These are phyloP conservation scores for Ustilago shanxiensis DNA, from an alignment of 1,284 basidiomycete genomes.

Conservation along the genomic window DNA sequence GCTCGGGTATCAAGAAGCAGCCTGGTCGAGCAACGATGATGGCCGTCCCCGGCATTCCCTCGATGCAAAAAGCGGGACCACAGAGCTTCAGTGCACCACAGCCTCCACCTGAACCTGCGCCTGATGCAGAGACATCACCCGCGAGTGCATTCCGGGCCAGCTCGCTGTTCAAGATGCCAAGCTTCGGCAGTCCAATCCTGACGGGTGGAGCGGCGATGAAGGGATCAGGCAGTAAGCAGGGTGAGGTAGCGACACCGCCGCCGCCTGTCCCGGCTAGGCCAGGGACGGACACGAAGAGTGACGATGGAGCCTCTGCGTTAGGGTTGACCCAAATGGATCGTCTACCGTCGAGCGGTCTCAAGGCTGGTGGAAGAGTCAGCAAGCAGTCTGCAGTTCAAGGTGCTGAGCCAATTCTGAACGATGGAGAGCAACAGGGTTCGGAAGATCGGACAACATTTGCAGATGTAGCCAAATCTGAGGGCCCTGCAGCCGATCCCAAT, in stretches of 20 bases:
- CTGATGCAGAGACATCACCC: constrained; percentile 28
- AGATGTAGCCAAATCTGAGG: constrained; percentile 26
- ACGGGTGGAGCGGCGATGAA: background rate
- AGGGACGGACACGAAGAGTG: background rate
- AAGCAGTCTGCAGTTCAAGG: background rate
- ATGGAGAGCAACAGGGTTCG: background rate
- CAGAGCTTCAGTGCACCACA: constrained; percentile 60
- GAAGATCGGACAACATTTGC: constrained; percentile 17
- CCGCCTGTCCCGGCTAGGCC: constrained; percentile 18
- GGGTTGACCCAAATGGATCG: constrained; percentile 24
- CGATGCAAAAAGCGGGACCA: constrained; percentile 55
- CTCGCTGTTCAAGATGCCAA: constrained; percentile 50
- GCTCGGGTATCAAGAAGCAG: constrained; percentile 55
- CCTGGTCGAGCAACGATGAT: constrained; percentile 62
- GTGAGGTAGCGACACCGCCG: background rate
- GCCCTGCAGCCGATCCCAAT: constrained; percentile 25
- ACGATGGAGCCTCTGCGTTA: background rate
- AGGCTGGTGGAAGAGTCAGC: background rate
- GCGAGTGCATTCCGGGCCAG: constrained; percentile 29
- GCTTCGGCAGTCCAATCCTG: constrained; percentile 39
- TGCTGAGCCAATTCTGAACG: background rate
- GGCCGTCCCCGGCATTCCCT: constrained; percentile 62
- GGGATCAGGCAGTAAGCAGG: background rate
- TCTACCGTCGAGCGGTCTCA: background rate
- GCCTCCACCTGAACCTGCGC: constrained; percentile 5